Evolutionary conservation across 768 basidiomycete genomes (phyloP).

Genomic region (Psilocybe subaeruginosa): DNA sequence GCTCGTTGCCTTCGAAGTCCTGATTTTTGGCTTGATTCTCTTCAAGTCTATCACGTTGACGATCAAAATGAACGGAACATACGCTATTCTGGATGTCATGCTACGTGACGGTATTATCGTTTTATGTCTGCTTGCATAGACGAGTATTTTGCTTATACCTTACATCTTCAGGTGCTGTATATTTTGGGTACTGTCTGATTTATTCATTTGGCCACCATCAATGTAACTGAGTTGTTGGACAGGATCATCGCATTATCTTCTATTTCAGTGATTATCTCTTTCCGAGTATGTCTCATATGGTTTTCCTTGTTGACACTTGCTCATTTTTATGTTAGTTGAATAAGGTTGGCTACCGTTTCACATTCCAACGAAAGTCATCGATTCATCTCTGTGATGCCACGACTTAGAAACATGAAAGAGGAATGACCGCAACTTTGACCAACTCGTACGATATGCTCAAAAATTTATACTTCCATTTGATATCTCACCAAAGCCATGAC

Average conservation of each 20-base stretch:
- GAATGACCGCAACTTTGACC: constrained; percentile 1
- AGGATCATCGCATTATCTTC: background rate
- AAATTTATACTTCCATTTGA: background rate
- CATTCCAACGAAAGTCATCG: background rate
- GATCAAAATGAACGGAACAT: background rate
- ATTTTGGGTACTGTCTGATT: background rate
- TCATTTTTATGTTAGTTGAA: background rate
- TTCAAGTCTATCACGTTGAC: background rate
- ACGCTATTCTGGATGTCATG: constrained; percentile 1
- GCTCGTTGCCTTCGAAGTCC: background rate
- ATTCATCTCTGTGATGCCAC: too few relatives aligned
- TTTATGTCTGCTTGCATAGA: background rate
- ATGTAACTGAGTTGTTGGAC: background rate
- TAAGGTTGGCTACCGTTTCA: background rate
- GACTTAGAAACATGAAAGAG: background rate
- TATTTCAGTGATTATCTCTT: background rate
- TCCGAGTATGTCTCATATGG: background rate
- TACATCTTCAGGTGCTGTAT: background rate
- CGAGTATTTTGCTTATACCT: background rate
- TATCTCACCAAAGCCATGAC: background rate
- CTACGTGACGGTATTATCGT: constrained; percentile 3
- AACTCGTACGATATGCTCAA: background rate
- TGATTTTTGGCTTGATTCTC: constrained; percentile 3
- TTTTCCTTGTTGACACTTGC: background rate
- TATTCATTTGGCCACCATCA: background rate